Conservation (phyloP, 768 basidiomycete species). For the Artomyces pyxidatus region DNA sequence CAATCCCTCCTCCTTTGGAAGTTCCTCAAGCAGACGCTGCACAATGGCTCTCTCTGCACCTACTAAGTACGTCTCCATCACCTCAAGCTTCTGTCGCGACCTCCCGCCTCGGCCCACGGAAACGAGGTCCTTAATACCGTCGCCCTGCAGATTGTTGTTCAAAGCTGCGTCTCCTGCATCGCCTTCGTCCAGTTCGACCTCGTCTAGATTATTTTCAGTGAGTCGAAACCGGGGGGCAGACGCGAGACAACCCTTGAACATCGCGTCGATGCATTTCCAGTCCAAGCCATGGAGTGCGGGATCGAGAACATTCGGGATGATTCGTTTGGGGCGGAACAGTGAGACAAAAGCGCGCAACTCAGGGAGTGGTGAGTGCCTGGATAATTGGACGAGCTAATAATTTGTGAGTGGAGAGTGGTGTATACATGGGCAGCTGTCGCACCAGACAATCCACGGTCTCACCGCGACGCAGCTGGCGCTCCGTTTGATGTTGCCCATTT, state of each 20-base stretch:
- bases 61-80: constrained; percentile 37
- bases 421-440: too few relatives aligned
- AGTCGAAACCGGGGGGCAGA: too few relatives aligned
- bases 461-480: constrained; percentile 35
- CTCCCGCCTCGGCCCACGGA: constrained; percentile 49
- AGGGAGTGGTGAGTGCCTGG: constrained; percentile 80
- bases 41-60: constrained; percentile 27
- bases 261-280: constrained; percentile 60
- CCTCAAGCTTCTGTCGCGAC: constrained; percentile 33
- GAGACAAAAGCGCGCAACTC: constrained; percentile 77
- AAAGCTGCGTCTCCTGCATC: constrained; percentile 42
- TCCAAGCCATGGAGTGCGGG: constrained; percentile 49
- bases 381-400: constrained; percentile 80
- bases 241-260: constrained; percentile 59
- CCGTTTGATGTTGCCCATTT: constrained; percentile 42
- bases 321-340: constrained; percentile 66
- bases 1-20: background rate
- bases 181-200: constrained; percentile 12
- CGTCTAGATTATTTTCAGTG: too few relatives aligned
- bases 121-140: constrained; percentile 30
- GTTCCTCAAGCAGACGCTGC: constrained; percentile 1
- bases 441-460: constrained; percentile 59
- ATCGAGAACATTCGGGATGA: constrained; percentile 76
- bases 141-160: constrained; percentile 60
- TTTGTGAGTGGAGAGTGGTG: too few relatives aligned